These are phyloP conservation scores for Diplosphaera chodatii DNA, from an alignment of 139 green algal species.

Conservation along the genomic window DNA sequence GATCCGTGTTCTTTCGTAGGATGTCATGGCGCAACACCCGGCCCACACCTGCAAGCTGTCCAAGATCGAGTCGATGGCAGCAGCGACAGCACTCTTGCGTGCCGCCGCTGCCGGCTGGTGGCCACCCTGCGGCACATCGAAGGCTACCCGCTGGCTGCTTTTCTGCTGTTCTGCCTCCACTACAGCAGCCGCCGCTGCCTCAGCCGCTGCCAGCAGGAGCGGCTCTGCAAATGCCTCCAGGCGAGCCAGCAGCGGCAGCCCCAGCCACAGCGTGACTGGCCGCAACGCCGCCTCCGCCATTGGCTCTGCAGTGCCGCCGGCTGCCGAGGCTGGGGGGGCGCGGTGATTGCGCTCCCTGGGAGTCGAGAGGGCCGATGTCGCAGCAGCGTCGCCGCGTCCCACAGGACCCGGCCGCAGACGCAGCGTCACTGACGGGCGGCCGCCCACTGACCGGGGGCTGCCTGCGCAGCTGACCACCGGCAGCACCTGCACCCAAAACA, in stretches of 20 bases:
- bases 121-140: neutral
- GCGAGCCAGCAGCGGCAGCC: slow-evolving; percentile 8
- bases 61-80: slow-evolving; percentile 11
- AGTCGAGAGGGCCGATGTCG: no score
- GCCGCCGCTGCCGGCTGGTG: neutral
- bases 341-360: no score
- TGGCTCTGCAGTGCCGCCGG: neutral
- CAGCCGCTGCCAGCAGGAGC: slow-evolving; percentile 7
- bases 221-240: slow-evolving; percentile 12
- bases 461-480: neutral
- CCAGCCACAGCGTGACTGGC: slow-evolving; percentile 15
- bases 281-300: neutral
- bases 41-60: slow-evolving; percentile 13
- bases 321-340: no score
- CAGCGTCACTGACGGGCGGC: neutral
- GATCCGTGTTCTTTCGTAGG: no score
- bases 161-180: neutral
- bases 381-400: no score
- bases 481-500: neutral
- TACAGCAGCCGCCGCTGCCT: neutral
- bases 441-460: neutral
- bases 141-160: neutral
- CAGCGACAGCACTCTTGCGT: neutral
- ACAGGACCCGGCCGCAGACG: neutral
- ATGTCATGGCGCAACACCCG: no score